Evolutionary conservation across 495 filamentous ascomycete species (phyloP).

Genomic region (Clavariopsis aquatica): DNA sequence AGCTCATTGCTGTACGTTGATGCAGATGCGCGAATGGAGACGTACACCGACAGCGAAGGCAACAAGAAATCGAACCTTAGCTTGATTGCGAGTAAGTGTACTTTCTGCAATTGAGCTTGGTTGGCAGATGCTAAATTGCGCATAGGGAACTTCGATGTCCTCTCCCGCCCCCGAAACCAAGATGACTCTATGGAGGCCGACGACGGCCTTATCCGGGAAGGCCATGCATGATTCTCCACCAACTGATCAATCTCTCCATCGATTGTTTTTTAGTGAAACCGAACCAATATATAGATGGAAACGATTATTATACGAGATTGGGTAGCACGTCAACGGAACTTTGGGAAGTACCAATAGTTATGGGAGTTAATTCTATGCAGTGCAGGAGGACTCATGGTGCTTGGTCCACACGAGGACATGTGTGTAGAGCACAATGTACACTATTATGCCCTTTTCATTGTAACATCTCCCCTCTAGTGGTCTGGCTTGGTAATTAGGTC

Average conservation of each 20-base stretch:
- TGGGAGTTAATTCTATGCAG: neutral
- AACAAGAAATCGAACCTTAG: constrained; percentile 57
- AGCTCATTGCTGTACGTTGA: constrained; percentile 68
- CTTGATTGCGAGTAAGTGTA: constrained; percentile 70
- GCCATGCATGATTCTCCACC: constrained; percentile 4
- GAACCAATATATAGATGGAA: too few species aligned
- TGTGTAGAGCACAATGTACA: constrained; percentile 10
- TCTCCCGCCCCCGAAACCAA: constrained; percentile 48
- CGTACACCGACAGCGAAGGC: constrained; percentile 65
- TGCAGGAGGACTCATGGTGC: neutral
- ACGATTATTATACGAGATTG: too few species aligned
- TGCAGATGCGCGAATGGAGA: constrained; percentile 65
- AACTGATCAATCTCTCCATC: neutral
- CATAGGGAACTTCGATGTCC: constrained; percentile 62
- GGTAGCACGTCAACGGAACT: neutral
- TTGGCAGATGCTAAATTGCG: constrained; percentile 6
- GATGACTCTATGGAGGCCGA: constrained; percentile 17
- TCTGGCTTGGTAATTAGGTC: constrained; percentile 1
- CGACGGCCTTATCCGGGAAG: constrained; percentile 35
- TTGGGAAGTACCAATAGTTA: neutral
- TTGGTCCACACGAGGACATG: neutral
- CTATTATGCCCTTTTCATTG: constrained; percentile 18
- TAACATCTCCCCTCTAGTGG: constrained; percentile 30
- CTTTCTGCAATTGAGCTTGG: neutral
- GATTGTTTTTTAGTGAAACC: too few species aligned